Evolutionary conservation across 352 stramenopile species (phyloP).

Genomic region (Globisporangium nunn): DNA sequence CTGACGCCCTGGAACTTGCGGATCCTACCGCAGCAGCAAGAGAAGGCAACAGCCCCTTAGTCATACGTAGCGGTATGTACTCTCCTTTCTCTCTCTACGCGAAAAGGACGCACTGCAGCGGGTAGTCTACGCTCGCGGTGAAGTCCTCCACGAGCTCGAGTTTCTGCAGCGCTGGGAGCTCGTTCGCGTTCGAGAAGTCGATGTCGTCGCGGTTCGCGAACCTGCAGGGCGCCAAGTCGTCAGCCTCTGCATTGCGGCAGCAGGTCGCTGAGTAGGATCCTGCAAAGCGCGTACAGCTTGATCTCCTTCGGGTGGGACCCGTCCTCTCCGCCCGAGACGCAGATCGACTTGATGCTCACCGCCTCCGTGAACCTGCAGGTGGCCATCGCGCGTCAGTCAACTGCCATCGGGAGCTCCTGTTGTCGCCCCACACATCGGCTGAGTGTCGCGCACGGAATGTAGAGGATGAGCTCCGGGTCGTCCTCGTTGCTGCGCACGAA

Average conservation of each 20-base stretch:
- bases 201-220: slow-evolving; percentile 83
- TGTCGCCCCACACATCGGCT: not conserved
- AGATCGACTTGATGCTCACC: slow-evolving; percentile 86
- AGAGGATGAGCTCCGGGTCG: slow-evolving; percentile 81
- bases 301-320: slow-evolving; percentile 74
- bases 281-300: slow-evolving; percentile 49
- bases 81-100: not conserved
- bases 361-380: slow-evolving; percentile 68
- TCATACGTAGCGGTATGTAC: not conserved
- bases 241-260: not conserved
- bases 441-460: slow-evolving; percentile 40
- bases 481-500: slow-evolving; percentile 75
- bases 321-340: slow-evolving; percentile 71
- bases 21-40: slow-evolving; percentile 27
- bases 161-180: slow-evolving; percentile 68
- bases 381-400: too few relatives aligned
- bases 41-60: not conserved
- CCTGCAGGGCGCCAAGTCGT: slow-evolving; percentile 10
- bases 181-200: slow-evolving; percentile 77
- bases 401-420: not conserved
- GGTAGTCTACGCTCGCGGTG: slow-evolving; percentile 61
- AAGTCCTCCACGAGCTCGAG: slow-evolving; percentile 73
- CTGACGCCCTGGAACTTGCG: slow-evolving; percentile 85
- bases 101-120: slow-evolving; percentile 43
- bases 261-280: too few relatives aligned